Conservation (phyloP, 768 basidiomycete species). For the Auriscalpium orientale region DNA sequence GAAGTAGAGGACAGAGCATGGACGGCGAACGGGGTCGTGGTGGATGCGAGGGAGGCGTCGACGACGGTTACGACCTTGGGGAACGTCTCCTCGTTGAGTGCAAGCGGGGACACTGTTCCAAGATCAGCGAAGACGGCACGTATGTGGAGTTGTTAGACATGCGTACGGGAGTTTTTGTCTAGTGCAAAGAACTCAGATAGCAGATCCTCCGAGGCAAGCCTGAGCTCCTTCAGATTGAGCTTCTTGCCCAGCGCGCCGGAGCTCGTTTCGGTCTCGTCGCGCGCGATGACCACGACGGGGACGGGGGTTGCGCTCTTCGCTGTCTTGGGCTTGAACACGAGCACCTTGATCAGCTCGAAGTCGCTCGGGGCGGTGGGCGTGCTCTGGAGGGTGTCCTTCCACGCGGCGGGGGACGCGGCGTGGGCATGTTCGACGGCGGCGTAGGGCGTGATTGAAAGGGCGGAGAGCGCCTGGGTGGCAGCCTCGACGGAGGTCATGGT, state of each 20-base stretch:
- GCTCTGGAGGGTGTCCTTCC: slow-evolving; percentile 65
- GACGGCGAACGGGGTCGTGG: slow-evolving; percentile 62
- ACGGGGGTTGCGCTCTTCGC: slow-evolving; percentile 81
- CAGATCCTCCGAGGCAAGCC: slow-evolving; percentile 81
- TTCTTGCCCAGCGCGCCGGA: slow-evolving; percentile 72
- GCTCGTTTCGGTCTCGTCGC: slow-evolving; percentile 78
- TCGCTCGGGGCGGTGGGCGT: slow-evolving; percentile 41
- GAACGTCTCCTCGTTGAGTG: slow-evolving; percentile 58
- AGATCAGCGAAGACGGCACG: slow-evolving; percentile 3
- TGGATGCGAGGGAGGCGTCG: slow-evolving; percentile 70
- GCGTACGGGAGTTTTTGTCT: slow-evolving; percentile 79
- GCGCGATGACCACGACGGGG: slow-evolving; percentile 81
- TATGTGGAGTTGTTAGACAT: background rate
- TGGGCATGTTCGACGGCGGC: slow-evolving; percentile 49
- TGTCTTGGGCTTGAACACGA: slow-evolving; percentile 95
- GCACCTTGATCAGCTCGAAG: slow-evolving; percentile 76
- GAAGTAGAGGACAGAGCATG: slow-evolving; percentile 63
- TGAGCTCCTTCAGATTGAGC: slow-evolving; percentile 78
- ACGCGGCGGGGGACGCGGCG: slow-evolving; percentile 63
- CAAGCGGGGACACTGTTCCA: slow-evolving; percentile 68
- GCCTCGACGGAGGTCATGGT: slow-evolving; percentile 31
- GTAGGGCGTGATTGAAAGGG: slow-evolving; percentile 48
- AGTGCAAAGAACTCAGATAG: slow-evolving; percentile 77
- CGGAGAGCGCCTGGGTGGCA: slow-evolving; percentile 35
- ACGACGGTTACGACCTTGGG: slow-evolving; percentile 67